Base-by-base conservation (phyloP, 2,329 filamentous ascomycete genomes). In the Fusarium ambrosium region DNA sequence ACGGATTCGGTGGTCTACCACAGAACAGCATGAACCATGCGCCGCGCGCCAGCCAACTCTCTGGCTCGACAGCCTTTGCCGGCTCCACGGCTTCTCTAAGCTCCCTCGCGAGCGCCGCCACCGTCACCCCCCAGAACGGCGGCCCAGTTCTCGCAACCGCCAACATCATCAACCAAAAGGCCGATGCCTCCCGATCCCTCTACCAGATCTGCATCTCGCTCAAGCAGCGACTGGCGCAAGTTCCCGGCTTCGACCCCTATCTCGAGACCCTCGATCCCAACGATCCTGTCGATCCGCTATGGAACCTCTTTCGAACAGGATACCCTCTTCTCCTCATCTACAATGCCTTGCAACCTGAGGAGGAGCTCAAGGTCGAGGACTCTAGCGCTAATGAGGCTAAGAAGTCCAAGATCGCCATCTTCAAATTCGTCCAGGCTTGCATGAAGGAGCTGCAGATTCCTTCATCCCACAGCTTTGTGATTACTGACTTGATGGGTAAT, bases 101-200 rank as follows among this genome's bases (percentile, higher is more conserved):
- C 71, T 87, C 88, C 3, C 81, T 90, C 58, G 80, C 84, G 53
- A 88, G 82, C 76, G 80, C 84, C 14, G 79, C 84, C 32, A 88
- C 87, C 36, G 77, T 85, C 32, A 80, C 83, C 71, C 84, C 62
- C 11, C 85, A 87, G 56, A 90, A 84, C 69, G 83, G 87, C 69
- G 91, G 91, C 55, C 90, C 90, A 70, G 90, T 95, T 71, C 86
- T 94, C 79, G 93, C 95, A 70, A 95, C 93, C 69, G 90, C 94
- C 82, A 98, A 98, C 84, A 97, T 99, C 82, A 98, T 99, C 88
- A 99, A 99, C 85, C 94, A 96, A 84, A 94, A 94, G 82, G 97
- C 95, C 82, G 95, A 98, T 82, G 95, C 97, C 75, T 94, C 94
- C 66, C 90, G 93, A 69, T 98, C 95, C 13, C 90, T 99, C 27